Evolutionary conservation across 208 protist genomes (phyloP).

Genomic region (Leishmania arabica): DNA sequence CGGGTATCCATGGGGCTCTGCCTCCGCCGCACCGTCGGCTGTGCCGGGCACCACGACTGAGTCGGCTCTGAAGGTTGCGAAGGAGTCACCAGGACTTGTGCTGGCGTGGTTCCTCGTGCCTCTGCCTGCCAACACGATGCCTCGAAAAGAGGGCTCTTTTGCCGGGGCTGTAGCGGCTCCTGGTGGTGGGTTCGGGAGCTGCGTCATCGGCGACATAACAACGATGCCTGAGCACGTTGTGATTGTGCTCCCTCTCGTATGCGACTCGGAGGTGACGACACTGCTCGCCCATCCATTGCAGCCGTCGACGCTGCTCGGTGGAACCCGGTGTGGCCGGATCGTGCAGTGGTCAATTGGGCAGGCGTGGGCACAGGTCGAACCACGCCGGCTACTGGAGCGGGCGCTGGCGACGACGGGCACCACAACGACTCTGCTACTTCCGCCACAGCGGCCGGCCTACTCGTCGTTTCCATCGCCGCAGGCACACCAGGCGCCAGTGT

Average conservation of each 20-base stretch:
- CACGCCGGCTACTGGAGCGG: conserved; percentile 36
- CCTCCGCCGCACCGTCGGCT: conserved; percentile 8
- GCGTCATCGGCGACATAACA: not conserved
- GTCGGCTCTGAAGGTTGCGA: conserved; percentile 17
- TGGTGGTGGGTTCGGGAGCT: not conserved
- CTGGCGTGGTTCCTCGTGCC: conserved; percentile 54
- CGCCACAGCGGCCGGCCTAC: conserved; percentile 36
- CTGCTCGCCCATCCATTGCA: conserved; percentile 46
- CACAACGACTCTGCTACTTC: conserved; percentile 34
- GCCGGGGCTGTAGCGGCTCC: conserved; percentile 8
- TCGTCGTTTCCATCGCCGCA: conserved; percentile 70
- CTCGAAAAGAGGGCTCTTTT: conserved; percentile 26
- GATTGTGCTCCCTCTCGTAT: conserved; percentile 55
- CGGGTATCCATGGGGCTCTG: conserved; percentile 44
- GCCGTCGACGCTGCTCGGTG: conserved; percentile 43
- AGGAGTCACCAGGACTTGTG: conserved; percentile 41
- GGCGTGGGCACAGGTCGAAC: conserved; percentile 30
- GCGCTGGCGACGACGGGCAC: conserved; percentile 47
- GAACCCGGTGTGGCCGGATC: conserved; percentile 52
- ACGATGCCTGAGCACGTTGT: conserved; percentile 28
- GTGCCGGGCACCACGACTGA: conserved; percentile 22
- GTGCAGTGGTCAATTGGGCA: conserved; percentile 45
- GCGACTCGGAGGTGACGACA: conserved; percentile 52
- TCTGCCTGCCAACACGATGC: conserved; percentile 5
- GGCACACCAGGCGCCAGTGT: conserved; percentile 53